Evolutionary conservation across 2,329 filamentous ascomycete genomes (phyloP).

Genomic region (Claviceps paspali): DNA sequence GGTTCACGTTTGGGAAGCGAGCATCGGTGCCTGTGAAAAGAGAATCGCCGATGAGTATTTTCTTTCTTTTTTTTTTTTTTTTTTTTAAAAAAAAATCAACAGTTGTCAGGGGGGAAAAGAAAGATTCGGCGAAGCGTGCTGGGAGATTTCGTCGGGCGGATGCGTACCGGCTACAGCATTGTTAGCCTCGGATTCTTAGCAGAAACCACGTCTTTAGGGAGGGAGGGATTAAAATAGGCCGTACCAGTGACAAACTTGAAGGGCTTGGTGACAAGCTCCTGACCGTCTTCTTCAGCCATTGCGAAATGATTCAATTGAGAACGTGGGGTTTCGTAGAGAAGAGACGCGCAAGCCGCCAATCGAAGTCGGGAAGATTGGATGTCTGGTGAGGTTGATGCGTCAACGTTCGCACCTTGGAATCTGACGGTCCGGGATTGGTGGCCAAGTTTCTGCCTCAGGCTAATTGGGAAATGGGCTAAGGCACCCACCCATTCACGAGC

Average conservation of each 20-base stretch:
- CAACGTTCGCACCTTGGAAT: slow-evolving; percentile 23
- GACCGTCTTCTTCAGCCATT: slow-evolving; percentile 78
- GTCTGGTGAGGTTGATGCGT: slow-evolving; percentile 12
- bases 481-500: slow-evolving; percentile 15
- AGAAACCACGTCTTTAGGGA: slow-evolving; percentile 18
- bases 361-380: slow-evolving; percentile 4
- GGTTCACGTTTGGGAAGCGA: slow-evolving; percentile 97
- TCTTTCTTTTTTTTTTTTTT: too few relatives aligned
- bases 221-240: slow-evolving; percentile 29
- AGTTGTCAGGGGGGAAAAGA: too few relatives aligned
- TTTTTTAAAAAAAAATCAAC: too few relatives aligned
- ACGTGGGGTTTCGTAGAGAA: slow-evolving; percentile 11
- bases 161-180: slow-evolving; percentile 29
- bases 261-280: slow-evolving; percentile 80
- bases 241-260: slow-evolving; percentile 99
- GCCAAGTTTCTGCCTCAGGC: slow-evolving; percentile 25
- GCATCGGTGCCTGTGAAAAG: slow-evolving; percentile 72
- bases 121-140: slow-evolving; percentile 9
- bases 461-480: slow-evolving; percentile 20
- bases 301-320: slow-evolving; percentile 29
- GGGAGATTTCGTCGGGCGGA: slow-evolving; percentile 8
- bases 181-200: slow-evolving; percentile 27
- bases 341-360: slow-evolving; percentile 11
- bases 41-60: slow-evolving; percentile 6
- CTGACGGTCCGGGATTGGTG: slow-evolving; percentile 23